Evolutionary conservation across 148 eudicot species (phyloP).

Genomic region (Amaranthus hypochondriacus): DNA sequence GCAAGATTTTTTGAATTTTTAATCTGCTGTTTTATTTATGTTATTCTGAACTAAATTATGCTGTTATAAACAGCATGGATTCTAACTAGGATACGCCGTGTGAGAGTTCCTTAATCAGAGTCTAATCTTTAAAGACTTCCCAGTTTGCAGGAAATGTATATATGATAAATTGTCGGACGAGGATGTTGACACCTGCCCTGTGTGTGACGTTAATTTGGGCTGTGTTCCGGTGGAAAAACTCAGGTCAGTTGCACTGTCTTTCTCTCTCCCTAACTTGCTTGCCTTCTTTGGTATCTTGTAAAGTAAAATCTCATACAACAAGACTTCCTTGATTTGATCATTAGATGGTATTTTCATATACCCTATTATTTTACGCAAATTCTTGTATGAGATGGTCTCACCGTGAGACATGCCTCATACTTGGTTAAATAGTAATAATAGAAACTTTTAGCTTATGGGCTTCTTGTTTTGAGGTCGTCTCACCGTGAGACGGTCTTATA

Average conservation of each 20-base stretch:
- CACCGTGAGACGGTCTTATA: no score
- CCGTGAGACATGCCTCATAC: no score
- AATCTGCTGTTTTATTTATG: no score
- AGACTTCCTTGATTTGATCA: not conserved
- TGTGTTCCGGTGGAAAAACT: constrained; percentile 75
- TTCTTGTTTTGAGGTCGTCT: no score
- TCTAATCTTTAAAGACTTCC: constrained; percentile 6
- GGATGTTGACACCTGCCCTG: constrained; percentile 75
- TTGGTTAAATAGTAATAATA: no score
- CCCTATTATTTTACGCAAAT: not conserved
- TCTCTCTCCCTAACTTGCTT: not conserved
- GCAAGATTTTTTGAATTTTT: no score
- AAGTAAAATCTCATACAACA: constrained; percentile 6
- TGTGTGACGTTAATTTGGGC: constrained; percentile 73
- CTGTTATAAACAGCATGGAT: not conserved
- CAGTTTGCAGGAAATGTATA: constrained; percentile 94
- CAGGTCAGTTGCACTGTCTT: constrained; percentile 43
- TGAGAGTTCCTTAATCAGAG: not conserved
- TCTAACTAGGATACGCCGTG: not conserved
- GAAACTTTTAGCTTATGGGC: no score
- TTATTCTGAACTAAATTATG: not conserved
- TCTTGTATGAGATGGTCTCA: no score
- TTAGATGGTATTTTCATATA: not conserved
- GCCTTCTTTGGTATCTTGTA: constrained; percentile 10
- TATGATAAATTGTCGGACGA: constrained; percentile 72